Evolutionary conservation across 1,284 basidiomycete species (phyloP).

Genomic region (Farysia itapuensis): DNA sequence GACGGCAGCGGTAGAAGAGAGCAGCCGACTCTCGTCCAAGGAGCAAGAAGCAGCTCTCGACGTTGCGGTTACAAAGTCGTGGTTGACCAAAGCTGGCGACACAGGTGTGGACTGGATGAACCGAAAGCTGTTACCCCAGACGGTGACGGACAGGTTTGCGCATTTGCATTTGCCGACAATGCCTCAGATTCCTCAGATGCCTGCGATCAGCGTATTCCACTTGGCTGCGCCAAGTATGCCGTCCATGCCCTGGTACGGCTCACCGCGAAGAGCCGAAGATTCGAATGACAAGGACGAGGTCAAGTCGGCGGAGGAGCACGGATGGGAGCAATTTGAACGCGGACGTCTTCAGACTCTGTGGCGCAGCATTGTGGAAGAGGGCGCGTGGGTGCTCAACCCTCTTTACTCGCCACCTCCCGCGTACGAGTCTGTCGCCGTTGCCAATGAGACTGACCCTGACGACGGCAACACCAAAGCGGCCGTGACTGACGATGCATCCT

Average conservation of each 20-base stretch:
- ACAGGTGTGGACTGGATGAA: conserved; percentile 41
- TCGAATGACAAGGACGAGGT: conserved; percentile 10
- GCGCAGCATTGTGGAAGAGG: conserved; percentile 49
- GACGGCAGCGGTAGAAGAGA: conserved; percentile 4
- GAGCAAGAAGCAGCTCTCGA: conserved; percentile 1
- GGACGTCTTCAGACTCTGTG: conserved; percentile 33
- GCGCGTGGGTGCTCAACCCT: conserved; percentile 40
- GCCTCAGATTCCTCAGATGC: conserved; percentile 33
- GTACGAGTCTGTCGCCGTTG: conserved; percentile 38
- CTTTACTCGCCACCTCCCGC: conserved; percentile 43
- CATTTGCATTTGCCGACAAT: conserved; percentile 40
- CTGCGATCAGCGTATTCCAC: conserved; percentile 47
- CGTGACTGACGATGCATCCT: no score
- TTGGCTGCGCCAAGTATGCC: conserved; percentile 20
- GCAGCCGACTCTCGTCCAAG: not conserved
- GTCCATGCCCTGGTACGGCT: conserved; percentile 38
- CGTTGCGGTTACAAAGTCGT: conserved; percentile 18
- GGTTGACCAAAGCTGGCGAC: conserved; percentile 38
- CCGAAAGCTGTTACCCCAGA: conserved; percentile 27
- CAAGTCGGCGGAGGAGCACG: conserved; percentile 12
- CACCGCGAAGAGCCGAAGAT: conserved; percentile 4
- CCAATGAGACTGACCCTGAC: no score
- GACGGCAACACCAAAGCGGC: no score
- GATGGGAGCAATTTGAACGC: conserved; percentile 36
- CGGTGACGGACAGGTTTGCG: conserved; percentile 33